Base-by-base conservation (phyloP, 345 rosid species). In the Salix caprea region DNA sequence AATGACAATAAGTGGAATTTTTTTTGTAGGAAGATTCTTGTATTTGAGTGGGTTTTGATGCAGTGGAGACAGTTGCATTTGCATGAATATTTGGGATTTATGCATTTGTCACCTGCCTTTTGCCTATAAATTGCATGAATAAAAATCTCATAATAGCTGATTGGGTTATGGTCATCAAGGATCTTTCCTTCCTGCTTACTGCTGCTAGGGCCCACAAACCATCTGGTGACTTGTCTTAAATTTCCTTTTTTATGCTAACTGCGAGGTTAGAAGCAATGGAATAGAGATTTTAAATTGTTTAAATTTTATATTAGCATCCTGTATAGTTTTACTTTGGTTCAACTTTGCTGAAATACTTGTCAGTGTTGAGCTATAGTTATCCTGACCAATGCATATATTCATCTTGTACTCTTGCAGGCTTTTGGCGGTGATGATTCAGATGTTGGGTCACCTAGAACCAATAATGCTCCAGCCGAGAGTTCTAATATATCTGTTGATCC, bases 381-480 rank as follows among this genome's bases (percentile, higher is more conserved):
- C 68, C 74, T 75, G 74, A 56, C 48, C 70, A 48, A 52, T 28
- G 24, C 50, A 26, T 72, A 30, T 36, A 26, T 36, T 85, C 68
- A 56, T 72, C 4, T 76, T 70, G 67, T 70, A 66, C 69, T 71
- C 68, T 52, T 86, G 82, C 84, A 96, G 99, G 94, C 93, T 46
- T 86, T 93, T 85, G 96, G 92, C 60, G 91, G 89, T 65, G 96
- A 93, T 85, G 96, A 91, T 80, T 93, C 91, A 42, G 99, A 91
- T 84, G 82, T 61, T 83, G 94, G 85, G 77, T 90, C 92, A 72
- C 89, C 97, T 3, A 85, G 84, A 80, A 81, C 87, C 76, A 78
- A 74, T 83, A 86, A 72, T 75, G 84, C 77, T 77, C 73, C 81
- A 36, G 84, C 77, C 60, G 89, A 85, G 84, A 84, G 78, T 82